These are phyloP conservation scores for Chlamydomonas eustigma DNA, from an alignment of 139 green algal species.

Conservation along the genomic window DNA sequence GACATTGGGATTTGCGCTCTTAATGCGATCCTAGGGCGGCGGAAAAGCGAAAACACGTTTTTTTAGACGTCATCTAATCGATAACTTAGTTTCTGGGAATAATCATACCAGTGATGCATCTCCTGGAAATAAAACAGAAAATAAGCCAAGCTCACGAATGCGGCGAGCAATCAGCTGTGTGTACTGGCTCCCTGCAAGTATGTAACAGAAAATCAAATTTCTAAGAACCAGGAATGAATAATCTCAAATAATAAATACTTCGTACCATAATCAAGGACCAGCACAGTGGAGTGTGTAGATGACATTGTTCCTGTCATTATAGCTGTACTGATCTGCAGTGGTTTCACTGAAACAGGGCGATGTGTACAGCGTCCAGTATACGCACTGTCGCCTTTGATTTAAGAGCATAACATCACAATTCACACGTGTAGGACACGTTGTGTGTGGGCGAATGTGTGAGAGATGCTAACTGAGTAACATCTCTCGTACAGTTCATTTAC, in stretches of 20 bases:
- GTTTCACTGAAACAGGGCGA: no score
- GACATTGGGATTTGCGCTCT: constrained; percentile 60
- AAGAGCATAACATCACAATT: no score
- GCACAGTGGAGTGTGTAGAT: constrained; percentile 26
- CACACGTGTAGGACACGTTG: no score
- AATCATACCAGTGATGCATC: constrained; percentile 71
- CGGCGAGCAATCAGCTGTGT: constrained; percentile 94
- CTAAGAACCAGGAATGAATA: neutral
- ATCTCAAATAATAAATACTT: no score
- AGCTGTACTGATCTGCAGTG: neutral
- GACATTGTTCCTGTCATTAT: constrained; percentile 1
- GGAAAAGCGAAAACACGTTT: neutral
- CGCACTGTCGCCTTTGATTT: no score
- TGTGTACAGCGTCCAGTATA: no score
- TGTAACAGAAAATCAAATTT: neutral
- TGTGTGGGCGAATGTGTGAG: no score
- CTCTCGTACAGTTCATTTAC: no score
- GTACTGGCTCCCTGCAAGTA: constrained; percentile 81
- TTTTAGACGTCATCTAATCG: no score
- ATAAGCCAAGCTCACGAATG: constrained; percentile 86
- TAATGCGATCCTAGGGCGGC: constrained; percentile 75
- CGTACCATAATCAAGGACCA: constrained; percentile 54
- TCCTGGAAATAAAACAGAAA: constrained; percentile 88
- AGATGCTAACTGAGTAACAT: no score
- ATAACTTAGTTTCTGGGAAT: neutral